phyloP scores from a whole-genome alignment of 2,329 filamentous ascomycete genomes.

The Biscogniauxia sp. region DNA sequence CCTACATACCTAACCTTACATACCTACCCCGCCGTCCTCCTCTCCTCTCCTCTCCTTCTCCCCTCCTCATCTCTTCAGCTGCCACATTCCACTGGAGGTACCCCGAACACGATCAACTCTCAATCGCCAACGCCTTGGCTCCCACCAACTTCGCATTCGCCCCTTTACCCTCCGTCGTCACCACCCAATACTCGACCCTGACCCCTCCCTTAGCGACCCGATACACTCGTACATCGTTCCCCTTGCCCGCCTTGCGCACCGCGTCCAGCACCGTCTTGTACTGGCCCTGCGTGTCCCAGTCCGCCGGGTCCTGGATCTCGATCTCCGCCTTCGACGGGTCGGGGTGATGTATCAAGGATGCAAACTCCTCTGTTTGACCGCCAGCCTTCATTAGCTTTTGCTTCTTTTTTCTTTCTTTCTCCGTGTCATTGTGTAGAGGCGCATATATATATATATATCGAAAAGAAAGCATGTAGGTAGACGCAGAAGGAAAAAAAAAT shows the following conservation, averaged over 20 bases:
- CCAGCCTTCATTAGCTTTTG: too few species aligned
- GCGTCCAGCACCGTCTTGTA: conserved; percentile 70
- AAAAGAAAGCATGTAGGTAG: too few species aligned
- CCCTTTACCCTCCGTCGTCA: conserved; percentile 59
- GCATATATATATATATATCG: not conserved
- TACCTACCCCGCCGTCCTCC: too few species aligned
- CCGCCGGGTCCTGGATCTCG: conserved; percentile 62
- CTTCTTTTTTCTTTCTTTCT: not conserved
- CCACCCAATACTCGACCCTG: conserved; percentile 76
- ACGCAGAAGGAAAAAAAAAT: not conserved
- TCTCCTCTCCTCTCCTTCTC: too few species aligned
- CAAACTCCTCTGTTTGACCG: conserved; percentile 60
- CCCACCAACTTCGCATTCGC: conserved; percentile 63
- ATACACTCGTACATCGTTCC: conserved; percentile 73
- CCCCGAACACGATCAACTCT: conserved; percentile 50
- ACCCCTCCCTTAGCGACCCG: conserved; percentile 61
- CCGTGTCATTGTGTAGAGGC: not conserved
- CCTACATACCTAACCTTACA: too few species aligned
- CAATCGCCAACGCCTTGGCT: conserved; percentile 73
- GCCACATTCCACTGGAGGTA: too few species aligned
- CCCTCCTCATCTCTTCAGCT: too few species aligned
- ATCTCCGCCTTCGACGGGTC: conserved; percentile 55
- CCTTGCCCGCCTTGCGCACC: conserved; percentile 60
- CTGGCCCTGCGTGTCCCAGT: conserved; percentile 71
- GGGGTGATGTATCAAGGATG: conserved; percentile 61